Evolutionary conservation across 2,329 filamentous ascomycete species (phyloP).

Genomic region (Helminthosporium solani): DNA sequence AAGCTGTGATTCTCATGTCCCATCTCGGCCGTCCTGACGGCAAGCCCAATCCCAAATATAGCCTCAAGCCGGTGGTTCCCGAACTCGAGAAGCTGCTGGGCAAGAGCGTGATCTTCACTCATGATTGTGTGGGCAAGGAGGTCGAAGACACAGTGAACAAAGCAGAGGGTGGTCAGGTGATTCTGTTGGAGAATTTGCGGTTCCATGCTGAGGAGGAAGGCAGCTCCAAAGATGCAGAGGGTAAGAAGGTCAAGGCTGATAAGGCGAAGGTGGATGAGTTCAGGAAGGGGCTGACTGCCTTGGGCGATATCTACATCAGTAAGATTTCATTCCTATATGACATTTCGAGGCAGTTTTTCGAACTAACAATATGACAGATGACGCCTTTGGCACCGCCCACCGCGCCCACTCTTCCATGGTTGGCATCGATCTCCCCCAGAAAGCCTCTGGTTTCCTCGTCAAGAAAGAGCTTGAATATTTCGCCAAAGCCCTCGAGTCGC

Average conservation of each 20-base stretch:
- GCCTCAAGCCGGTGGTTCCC: slow-evolving; percentile 83
- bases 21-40: slow-evolving; percentile 96
- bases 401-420: slow-evolving; percentile 99
- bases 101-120: slow-evolving; percentile 81
- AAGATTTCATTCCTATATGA: slow-evolving; percentile 39
- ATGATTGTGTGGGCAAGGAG: slow-evolving; percentile 86
- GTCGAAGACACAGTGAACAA: slow-evolving; percentile 87
- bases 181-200: slow-evolving; percentile 95
- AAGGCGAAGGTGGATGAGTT: slow-evolving; percentile 90
- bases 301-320: slow-evolving; percentile 98
- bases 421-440: slow-evolving; percentile 90
- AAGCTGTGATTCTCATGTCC: slow-evolving; percentile 95
- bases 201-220: slow-evolving; percentile 99
- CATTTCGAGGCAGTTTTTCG: slow-evolving; percentile 9
- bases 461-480: slow-evolving; percentile 99
- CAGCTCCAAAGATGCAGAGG: slow-evolving; percentile 86
- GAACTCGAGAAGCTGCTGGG: slow-evolving; percentile 89
- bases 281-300: slow-evolving; percentile 88
- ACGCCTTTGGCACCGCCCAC: slow-evolving; percentile 97
- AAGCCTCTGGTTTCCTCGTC: slow-evolving; percentile 96
- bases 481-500: slow-evolving; percentile 89
- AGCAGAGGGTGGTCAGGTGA: slow-evolving; percentile 75
- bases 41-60: slow-evolving; percentile 88
- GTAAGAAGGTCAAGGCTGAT: slow-evolving; percentile 98
- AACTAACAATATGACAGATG: slow-evolving; percentile 60